phyloP scores from a whole-genome alignment of 805 yeast genomes.

The Candida silvatica region DNA sequence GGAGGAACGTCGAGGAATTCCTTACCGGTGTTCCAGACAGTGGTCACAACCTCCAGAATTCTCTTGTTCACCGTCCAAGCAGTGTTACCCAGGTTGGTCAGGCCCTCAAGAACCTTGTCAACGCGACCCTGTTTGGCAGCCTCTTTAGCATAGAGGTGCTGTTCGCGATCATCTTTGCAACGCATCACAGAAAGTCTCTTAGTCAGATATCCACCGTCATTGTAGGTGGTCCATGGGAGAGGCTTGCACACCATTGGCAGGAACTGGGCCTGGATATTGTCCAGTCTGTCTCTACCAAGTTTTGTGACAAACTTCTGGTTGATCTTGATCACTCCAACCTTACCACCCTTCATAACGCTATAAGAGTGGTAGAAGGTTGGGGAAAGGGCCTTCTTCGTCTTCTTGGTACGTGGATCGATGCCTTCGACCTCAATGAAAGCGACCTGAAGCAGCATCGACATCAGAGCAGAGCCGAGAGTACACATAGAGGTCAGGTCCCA shows the following conservation, averaged over 20 bases:
- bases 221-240: slow-evolving; percentile 76
- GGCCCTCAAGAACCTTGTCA: slow-evolving; percentile 64
- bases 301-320: slow-evolving; percentile 62
- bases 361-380: slow-evolving; percentile 91
- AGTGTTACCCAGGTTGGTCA: slow-evolving; percentile 79
- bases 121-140: slow-evolving; percentile 66
- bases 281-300: slow-evolving; percentile 56
- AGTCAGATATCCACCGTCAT: slow-evolving; percentile 78
- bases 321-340: slow-evolving; percentile 71
- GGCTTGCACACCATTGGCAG: slow-evolving; percentile 92
- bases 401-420: slow-evolving; percentile 70
- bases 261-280: slow-evolving; percentile 66
- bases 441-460: slow-evolving; percentile 67
- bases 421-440: slow-evolving; percentile 79
- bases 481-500: slow-evolving; percentile 35
- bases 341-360: slow-evolving; percentile 71
- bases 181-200: slow-evolving; percentile 60
- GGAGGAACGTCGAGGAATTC: slow-evolving; percentile 67
- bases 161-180: slow-evolving; percentile 81
- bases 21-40: slow-evolving; percentile 84
- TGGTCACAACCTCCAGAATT: slow-evolving; percentile 58
- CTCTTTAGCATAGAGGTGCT: slow-evolving; percentile 77
- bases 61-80: slow-evolving; percentile 86
- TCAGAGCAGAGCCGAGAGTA: slow-evolving; percentile 73
- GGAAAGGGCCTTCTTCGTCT: slow-evolving; percentile 57